These are phyloP conservation scores for Boechera stricta DNA, from an alignment of 345 rosid species.

Conservation along the genomic window DNA sequence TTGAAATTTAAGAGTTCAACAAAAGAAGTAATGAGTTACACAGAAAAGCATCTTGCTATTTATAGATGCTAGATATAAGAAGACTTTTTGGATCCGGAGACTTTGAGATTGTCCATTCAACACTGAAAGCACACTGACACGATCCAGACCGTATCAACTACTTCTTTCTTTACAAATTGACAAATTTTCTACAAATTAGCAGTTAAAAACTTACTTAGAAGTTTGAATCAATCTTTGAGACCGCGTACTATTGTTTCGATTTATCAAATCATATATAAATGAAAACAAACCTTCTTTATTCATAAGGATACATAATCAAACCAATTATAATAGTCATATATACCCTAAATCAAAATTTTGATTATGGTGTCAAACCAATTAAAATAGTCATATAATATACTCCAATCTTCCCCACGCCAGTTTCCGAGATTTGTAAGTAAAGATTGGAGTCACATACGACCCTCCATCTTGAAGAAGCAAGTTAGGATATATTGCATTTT, in stretches of 20 bases:
- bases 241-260: background rate
- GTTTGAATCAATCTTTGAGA: too few species aligned
- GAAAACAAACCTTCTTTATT: background rate
- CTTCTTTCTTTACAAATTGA: background rate
- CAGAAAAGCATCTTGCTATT: conserved; percentile 7
- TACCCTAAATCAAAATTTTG: too few species aligned
- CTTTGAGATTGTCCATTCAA: background rate
- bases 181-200: background rate
- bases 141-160: background rate
- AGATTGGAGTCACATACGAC: too few species aligned
- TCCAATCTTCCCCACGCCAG: too few species aligned
- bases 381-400: too few species aligned
- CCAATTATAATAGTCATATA: too few species aligned
- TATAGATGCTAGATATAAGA: background rate
- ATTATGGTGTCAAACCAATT: too few species aligned
- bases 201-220: background rate
- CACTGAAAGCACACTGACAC: background rate
- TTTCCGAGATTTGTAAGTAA: too few species aligned
- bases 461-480: too few species aligned
- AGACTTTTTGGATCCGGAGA: conserved; percentile 11
- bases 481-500: too few species aligned
- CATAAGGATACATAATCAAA: background rate
- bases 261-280: background rate
- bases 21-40: background rate
- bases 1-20: background rate